Evolutionary conservation across 805 yeast species (phyloP).

Genomic region (Candida ficus): DNA sequence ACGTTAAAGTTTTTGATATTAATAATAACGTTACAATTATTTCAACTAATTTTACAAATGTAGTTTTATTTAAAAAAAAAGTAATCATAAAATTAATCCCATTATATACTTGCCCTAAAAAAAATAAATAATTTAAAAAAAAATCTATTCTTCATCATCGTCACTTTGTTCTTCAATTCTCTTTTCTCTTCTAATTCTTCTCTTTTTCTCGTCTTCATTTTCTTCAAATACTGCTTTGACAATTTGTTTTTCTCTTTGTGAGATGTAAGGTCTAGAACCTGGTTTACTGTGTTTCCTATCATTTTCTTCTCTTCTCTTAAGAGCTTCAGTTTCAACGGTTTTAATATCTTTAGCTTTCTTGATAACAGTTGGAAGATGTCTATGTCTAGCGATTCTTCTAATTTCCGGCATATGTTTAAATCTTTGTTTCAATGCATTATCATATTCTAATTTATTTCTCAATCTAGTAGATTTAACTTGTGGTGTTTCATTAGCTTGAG

Average conservation of each 20-base stretch:
- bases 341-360: conserved; percentile 90
- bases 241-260: conserved; percentile 85
- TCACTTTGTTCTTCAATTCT: not conserved
- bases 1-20: not conserved
- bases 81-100: too few relatives aligned
- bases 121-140: not conserved
- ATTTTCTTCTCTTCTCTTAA: conserved; percentile 79
- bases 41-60: too few relatives aligned
- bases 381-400: conserved; percentile 80
- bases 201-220: conserved; percentile 25
- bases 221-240: conserved; percentile 72
- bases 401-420: conserved; percentile 97
- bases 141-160: not conserved
- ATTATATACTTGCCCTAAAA: not conserved
- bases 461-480: conserved; percentile 76
- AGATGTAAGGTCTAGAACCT: conserved; percentile 48
- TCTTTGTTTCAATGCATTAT: conserved; percentile 84
- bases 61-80: too few relatives aligned
- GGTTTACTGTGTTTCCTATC: conserved; percentile 73
- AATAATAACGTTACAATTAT: too few relatives aligned
- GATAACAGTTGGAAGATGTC: conserved; percentile 84
- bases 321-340: conserved; percentile 60
- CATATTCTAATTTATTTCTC: conserved; percentile 82
- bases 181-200: conserved; percentile 3
- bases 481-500: conserved; percentile 79